Evolutionary conservation across 805 yeast genomes (phyloP).

Genomic region (Torulaspora indica): DNA sequence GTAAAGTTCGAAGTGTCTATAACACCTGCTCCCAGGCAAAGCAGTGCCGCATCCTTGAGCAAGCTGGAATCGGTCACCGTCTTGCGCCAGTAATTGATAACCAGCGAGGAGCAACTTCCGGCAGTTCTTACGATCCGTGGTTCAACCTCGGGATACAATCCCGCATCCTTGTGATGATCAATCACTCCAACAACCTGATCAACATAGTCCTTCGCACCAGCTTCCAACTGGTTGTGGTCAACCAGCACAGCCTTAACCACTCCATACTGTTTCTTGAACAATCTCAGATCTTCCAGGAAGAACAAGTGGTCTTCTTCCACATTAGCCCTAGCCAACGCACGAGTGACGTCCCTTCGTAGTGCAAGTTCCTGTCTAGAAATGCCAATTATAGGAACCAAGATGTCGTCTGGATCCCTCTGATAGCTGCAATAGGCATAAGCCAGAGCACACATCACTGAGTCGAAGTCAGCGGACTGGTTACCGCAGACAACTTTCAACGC

Average conservation of each 20-base stretch:
- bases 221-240: constrained; percentile 74
- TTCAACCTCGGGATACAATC: constrained; percentile 41
- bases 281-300: constrained; percentile 63
- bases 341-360: constrained; percentile 66
- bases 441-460: constrained; percentile 76
- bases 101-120: constrained; percentile 80
- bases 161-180: constrained; percentile 85
- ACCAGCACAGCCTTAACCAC: constrained; percentile 55
- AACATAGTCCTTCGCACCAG: constrained; percentile 36
- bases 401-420: constrained; percentile 29
- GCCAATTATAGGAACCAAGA: constrained; percentile 67
- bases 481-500: constrained; percentile 42
- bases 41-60: constrained; percentile 39
- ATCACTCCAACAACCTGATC: constrained; percentile 53
- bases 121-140: constrained; percentile 60
- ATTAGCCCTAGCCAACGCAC: constrained; percentile 45
- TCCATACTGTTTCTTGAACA: constrained; percentile 16
- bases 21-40: constrained; percentile 63
- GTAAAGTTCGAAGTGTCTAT: constrained; percentile 71
- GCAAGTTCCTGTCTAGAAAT: constrained; percentile 61
- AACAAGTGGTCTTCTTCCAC: constrained; percentile 49
- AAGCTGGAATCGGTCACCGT: constrained; percentile 12
- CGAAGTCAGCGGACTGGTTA: constrained; percentile 85
- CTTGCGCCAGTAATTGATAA: constrained; percentile 55
- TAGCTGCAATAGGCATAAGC: constrained; percentile 52